A percentile compares a stretch with the other conserved stretches of the same genome.
phyloP scores from a whole-genome alignment of 768 basidiomycete genomes.

The Amanita jacksonii region DNA sequence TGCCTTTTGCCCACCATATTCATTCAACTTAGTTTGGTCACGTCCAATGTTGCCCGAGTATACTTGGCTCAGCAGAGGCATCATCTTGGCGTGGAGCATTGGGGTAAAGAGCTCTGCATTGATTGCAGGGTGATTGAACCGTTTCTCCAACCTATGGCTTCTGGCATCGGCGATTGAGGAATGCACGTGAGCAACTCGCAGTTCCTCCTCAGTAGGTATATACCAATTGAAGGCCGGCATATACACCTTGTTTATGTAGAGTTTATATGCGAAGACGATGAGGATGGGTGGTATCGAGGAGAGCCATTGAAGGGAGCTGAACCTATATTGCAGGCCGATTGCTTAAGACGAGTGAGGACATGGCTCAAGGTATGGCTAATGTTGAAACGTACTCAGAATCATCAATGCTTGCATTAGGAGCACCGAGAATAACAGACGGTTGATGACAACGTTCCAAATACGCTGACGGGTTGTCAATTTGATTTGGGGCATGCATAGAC shows the following conservation, averaged over 20 bases:
- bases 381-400: conserved; percentile 62
- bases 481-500: conserved; percentile 3
- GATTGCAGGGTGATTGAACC: conserved; percentile 93
- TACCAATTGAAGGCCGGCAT: conserved; percentile 69
- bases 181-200: conserved; percentile 64
- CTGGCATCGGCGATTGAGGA: conserved; percentile 68
- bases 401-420: conserved; percentile 84
- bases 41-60: conserved; percentile 63
- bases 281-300: conserved; percentile 83
- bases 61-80: conserved; percentile 65
- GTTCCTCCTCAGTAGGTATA: conserved; percentile 73
- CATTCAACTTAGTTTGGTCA: conserved; percentile 57
- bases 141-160: conserved; percentile 71
- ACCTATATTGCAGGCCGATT: conserved; percentile 74
- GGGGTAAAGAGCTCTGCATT: conserved; percentile 81
- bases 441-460: conserved; percentile 90
- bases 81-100: conserved; percentile 81
- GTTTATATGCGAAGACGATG: conserved; percentile 73
- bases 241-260: conserved; percentile 67
- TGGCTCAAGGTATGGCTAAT: neutral
- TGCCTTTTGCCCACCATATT: conserved; percentile 72
- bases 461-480: conserved; percentile 36
- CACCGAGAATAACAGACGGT: conserved; percentile 71
- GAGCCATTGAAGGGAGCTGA: conserved; percentile 69
- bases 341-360: conserved; percentile 33